Percentiles rank a stretch among this genome's conserved stretches.
Evolutionary conservation across 331 rosid genomes (phyloP).

Genomic region (Malus hybrid): DNA sequence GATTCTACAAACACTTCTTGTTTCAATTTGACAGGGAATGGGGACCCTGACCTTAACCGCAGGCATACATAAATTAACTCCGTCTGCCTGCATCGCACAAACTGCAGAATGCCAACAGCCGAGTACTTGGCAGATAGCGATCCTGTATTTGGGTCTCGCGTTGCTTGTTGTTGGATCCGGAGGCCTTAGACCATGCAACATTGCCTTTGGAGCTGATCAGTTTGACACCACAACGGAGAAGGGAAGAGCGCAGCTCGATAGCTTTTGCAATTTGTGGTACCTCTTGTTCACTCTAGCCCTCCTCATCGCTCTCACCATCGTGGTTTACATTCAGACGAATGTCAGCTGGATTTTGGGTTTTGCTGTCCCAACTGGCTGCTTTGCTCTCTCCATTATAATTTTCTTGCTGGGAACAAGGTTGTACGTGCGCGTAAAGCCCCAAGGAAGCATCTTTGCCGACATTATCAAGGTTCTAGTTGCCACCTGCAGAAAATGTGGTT

Average conservation of each 20-base stretch:
- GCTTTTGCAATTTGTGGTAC: constrained; percentile 60
- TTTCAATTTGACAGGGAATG: constrained; percentile 40
- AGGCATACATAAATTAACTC: constrained; percentile 32
- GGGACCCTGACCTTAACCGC: constrained; percentile 34
- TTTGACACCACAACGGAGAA: constrained; percentile 33
- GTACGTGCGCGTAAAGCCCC: not conserved
- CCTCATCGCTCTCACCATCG: constrained; percentile 34
- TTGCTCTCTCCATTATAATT: constrained; percentile 25
- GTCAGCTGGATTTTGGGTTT: constrained; percentile 48
- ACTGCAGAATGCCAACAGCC: constrained; percentile 25
- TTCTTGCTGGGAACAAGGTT: constrained; percentile 22
- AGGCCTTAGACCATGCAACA: constrained; percentile 50
- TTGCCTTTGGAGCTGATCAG: constrained; percentile 67
- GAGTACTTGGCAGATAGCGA: constrained; percentile 14
- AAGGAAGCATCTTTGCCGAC: no score
- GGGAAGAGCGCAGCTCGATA: constrained; percentile 47
- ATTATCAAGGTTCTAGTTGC: constrained; percentile 21
- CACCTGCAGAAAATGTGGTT: constrained; percentile 12
- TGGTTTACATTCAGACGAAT: constrained; percentile 38
- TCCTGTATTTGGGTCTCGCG: constrained; percentile 36
- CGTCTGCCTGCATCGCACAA: constrained; percentile 20
- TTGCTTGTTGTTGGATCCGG: constrained; percentile 46
- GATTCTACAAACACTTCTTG: not conserved
- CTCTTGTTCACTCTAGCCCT: constrained; percentile 35
- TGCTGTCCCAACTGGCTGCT: constrained; percentile 37